Evolutionary conservation across 2,329 filamentous ascomycete species (phyloP).

Genomic region (Microthyrium microscopicum): DNA sequence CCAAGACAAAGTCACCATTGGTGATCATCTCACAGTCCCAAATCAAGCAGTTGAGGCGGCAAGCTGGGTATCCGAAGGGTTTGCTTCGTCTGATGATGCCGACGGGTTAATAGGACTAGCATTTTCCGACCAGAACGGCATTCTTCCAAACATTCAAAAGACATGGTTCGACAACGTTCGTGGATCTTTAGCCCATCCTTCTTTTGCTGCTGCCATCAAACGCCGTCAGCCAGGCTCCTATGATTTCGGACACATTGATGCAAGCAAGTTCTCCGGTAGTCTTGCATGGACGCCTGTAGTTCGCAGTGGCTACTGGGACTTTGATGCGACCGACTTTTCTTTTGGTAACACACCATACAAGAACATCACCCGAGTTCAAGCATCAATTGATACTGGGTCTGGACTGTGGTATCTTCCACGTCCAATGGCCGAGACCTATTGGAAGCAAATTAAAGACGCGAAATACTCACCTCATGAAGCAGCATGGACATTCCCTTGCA

Average conservation of each 20-base stretch:
- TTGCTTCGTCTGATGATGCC: conserved; percentile 33
- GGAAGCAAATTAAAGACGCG: not conserved
- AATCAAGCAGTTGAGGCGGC: conserved; percentile 51
- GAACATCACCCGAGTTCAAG: conserved; percentile 24
- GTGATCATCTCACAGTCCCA: conserved; percentile 39
- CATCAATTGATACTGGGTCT: conserved; percentile 56
- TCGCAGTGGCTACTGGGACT: conserved; percentile 44
- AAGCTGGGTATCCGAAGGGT: conserved; percentile 36
- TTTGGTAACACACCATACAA: conserved; percentile 29
- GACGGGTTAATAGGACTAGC: conserved; percentile 45
- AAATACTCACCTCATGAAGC: not conserved
- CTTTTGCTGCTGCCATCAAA: conserved; percentile 43
- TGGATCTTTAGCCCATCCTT: conserved; percentile 29
- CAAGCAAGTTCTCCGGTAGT: conserved; percentile 37
- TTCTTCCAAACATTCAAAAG: conserved; percentile 30
- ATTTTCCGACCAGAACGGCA: conserved; percentile 42
- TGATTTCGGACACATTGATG: conserved; percentile 41
- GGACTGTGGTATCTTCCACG: conserved; percentile 37
- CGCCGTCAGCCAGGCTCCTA: conserved; percentile 32
- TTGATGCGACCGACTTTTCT: conserved; percentile 39
- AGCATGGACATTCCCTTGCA: not conserved
- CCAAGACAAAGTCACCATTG: conserved; percentile 46
- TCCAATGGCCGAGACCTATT: conserved; percentile 32
- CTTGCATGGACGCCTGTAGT: conserved; percentile 41
- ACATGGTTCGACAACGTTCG: conserved; percentile 46